Evolutionary conservation across 2,329 filamentous ascomycete species (phyloP), one percentile per base, ranked within the genome.

Genomic region (Sporothrix humicola): DNA sequence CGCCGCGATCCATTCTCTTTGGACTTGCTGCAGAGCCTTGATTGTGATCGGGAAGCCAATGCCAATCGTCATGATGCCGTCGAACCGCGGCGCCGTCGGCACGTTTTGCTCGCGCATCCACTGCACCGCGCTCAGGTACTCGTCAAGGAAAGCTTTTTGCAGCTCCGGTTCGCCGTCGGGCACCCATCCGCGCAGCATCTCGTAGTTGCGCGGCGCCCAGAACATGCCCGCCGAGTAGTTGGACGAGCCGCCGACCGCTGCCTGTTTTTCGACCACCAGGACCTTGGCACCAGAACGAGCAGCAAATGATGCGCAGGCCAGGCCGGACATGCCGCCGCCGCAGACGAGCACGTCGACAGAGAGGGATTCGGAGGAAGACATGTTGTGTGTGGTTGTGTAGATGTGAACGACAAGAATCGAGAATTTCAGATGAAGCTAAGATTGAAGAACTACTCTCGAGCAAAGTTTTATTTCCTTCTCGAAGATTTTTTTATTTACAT

Each of bases 11-110:
- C 42, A 48, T 10, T 20, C 20, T 10, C 42, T 42, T 42, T 66
- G 61, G 10, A 50, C 17, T 1, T 13, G 2, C 13, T 66, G 61
- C 9, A 66, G 61, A n/a, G 42, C 42, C 8, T 20, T 13, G 48
- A 69, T 69, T 3, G 46, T 44, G 13, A 69, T 69, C 23, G 66
- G 66, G n/a, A 54, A 69, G 48, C 66, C 66, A 17, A 69, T 56
- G 26, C 66, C 66, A 42, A 69, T 69, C 23, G 46, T 54, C 66
- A 69, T 69, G 66, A 69, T 69, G 66, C 66, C 66, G 26, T 69
- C 50, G 13, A 69, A 69, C 15, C 46, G 46, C 8, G 46, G 46
- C 15, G 66, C 46, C 23, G 50, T 56, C 15, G 46, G 66, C 26
- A 69, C 50, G 2, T 26, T 13, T 2, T 69, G n/a, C 3, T 69